These are phyloP conservation scores for Acorus calamus DNA, from an alignment of 106 monocot genomes.

Conservation along the genomic window DNA sequence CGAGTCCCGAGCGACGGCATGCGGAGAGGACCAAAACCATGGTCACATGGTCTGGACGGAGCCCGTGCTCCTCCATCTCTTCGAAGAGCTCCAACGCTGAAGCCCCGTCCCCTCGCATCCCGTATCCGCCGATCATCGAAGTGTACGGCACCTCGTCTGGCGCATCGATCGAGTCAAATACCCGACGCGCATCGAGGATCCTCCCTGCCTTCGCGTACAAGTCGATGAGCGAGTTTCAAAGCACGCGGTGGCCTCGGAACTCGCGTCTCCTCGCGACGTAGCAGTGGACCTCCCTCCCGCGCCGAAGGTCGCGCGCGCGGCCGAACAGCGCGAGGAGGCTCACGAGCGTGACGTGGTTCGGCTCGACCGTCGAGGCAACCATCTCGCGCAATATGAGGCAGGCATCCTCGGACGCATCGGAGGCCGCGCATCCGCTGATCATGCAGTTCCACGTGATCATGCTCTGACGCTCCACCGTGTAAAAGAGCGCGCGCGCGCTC, in stretches of 20 bases:
- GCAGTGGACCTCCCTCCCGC: conserved; percentile 54
- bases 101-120: conserved; percentile 57
- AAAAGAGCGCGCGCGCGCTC: conserved; percentile 34
- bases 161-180: conserved; percentile 48
- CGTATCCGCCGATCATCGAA: conserved; percentile 70
- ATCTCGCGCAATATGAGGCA: conserved; percentile 42
- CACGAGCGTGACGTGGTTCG: conserved; percentile 57
- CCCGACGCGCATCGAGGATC: conserved; percentile 28
- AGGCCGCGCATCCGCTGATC: conserved; percentile 51
- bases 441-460: conserved; percentile 76
- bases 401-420: conserved; percentile 38
- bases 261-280: conserved; percentile 32
- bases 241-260: conserved; percentile 14
- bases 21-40: conserved; percentile 69
- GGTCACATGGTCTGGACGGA: conserved; percentile 51
- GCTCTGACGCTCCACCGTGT: conserved; percentile 10
- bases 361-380: conserved; percentile 24
- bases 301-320: conserved; percentile 38
- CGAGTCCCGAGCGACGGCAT: conserved; percentile 60
- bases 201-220: conserved; percentile 76
- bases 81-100: conserved; percentile 42
- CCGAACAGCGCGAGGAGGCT: conserved; percentile 46
- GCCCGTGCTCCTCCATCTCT: conserved; percentile 41
- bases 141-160: conserved; percentile 66
- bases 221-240: conserved; percentile 69